phyloP scores from a whole-genome alignment of 768 basidiomycete species.

The Boletus pseudopeckii region DNA sequence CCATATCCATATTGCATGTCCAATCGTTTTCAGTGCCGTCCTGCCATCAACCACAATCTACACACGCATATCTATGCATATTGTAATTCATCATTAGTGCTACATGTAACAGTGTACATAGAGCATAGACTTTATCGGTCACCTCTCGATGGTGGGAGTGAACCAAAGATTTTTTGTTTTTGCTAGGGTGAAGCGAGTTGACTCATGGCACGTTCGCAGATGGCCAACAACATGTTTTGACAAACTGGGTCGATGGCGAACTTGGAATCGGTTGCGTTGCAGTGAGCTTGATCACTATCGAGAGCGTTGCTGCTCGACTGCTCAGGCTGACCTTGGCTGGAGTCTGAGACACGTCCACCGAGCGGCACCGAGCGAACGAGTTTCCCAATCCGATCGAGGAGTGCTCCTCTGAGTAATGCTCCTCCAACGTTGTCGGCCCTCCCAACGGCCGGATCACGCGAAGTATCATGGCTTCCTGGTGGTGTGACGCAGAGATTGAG shows the following conservation, averaged over 20 bases:
- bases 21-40: not conserved
- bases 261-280: not conserved
- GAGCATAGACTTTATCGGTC: not conserved
- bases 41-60: not conserved
- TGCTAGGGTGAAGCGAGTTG: constrained; percentile 3
- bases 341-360: not conserved
- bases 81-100: constrained; percentile 15
- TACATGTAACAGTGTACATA: constrained; percentile 13
- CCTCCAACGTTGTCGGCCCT: not conserved
- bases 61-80: constrained; percentile 16
- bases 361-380: constrained; percentile 14
- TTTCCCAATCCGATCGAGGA: constrained; percentile 24
- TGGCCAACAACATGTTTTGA: constrained; percentile 27
- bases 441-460: not conserved
- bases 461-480: not conserved
- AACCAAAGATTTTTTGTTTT: not conserved
- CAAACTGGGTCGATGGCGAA: constrained; percentile 19
- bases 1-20: not conserved
- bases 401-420: constrained; percentile 9
- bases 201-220: constrained; percentile 25
- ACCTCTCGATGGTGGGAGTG: not conserved
- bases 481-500: constrained; percentile 23
- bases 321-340: not conserved
- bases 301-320: not conserved
- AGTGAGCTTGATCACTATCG: not conserved